These are phyloP conservation scores for Thraustochytrium sp. DNA, from an alignment of 352 stramenopile species.

Conservation along the genomic window DNA sequence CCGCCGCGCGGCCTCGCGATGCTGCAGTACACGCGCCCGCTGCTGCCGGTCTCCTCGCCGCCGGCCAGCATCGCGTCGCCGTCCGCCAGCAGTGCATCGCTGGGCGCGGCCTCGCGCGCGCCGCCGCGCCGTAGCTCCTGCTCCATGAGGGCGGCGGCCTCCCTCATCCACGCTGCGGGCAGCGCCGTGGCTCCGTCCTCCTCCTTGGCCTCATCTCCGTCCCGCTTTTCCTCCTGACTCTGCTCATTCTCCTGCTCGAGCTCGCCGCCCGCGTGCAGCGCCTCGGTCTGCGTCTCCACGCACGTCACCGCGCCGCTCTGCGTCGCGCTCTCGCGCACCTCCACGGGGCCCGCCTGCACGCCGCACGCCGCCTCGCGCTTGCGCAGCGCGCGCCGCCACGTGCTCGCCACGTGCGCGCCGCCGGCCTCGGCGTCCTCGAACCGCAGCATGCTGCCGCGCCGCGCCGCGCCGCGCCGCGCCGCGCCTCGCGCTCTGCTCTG, in stretches of 20 bases:
- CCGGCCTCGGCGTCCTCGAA: background rate
- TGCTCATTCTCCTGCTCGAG: too few species aligned
- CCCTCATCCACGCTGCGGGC: background rate
- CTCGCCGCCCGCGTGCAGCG: too few species aligned
- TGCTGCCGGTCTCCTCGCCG: too few species aligned
- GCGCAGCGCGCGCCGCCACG: background rate
- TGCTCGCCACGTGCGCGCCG: background rate
- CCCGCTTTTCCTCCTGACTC: background rate
- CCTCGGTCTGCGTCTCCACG: background rate
- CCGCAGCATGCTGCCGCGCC: background rate
- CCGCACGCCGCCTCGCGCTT: background rate
- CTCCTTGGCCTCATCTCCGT: background rate
- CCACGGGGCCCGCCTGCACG: background rate
- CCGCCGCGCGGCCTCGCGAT: background rate
- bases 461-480: too few species aligned
- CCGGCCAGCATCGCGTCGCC: background rate
- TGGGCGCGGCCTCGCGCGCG: background rate
- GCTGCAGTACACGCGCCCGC: background rate
- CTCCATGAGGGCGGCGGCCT: background rate
- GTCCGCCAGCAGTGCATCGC: background rate
- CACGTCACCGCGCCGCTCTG: background rate
- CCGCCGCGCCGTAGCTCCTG: background rate
- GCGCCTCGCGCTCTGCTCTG: too few species aligned
- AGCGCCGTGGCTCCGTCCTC: background rate
- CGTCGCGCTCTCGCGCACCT: background rate